A percentile compares a stretch with the other conserved stretches of the same genome.
Conservation (phyloP, 1,284 basidiomycete species). For the Ceratobasidium theobromae region DNA sequence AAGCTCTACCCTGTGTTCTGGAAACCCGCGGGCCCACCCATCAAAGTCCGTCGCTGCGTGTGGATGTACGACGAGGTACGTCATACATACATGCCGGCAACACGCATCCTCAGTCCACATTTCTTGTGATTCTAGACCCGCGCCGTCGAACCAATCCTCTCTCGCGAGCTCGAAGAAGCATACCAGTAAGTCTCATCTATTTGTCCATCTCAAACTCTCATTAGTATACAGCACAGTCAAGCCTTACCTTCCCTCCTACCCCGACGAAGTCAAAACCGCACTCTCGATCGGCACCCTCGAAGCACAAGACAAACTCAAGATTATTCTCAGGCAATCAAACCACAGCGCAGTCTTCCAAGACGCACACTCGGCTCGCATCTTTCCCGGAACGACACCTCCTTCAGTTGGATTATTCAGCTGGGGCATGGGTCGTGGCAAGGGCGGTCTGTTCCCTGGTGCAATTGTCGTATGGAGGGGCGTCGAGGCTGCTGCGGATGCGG, state of each 20-base stretch:
- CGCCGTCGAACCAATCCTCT: slow-evolving; percentile 48
- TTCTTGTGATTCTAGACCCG: too few species aligned
- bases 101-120: slow-evolving; percentile 30
- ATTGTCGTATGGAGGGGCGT: slow-evolving; percentile 50
- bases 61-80: slow-evolving; percentile 54
- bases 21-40: slow-evolving; percentile 48
- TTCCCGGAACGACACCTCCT: slow-evolving; percentile 40
- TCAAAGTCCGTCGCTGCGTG: slow-evolving; percentile 50
- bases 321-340: slow-evolving; percentile 42
- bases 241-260: slow-evolving; percentile 49
- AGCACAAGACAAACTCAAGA: slow-evolving; percentile 54
- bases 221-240: slow-evolving; percentile 41
- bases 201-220: neutral
- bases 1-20: slow-evolving; percentile 55
- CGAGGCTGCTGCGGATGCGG: slow-evolving; percentile 42
- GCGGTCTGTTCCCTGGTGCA: slow-evolving; percentile 40
- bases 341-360: slow-evolving; percentile 48
- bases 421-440: neutral
- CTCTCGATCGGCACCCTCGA: slow-evolving; percentile 46
- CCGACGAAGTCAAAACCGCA: slow-evolving; percentile 50
- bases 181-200: slow-evolving; percentile 42
- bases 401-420: slow-evolving; percentile 10
- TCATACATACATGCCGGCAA: slow-evolving; percentile 30
- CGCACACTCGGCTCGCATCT: slow-evolving; percentile 47
- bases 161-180: slow-evolving; percentile 51